Percentiles rank a stretch among this genome's conserved stretches.
These are phyloP conservation scores for Suillus subluteus DNA, from an alignment of 768 basidiomycete species.

Conservation along the genomic window DNA sequence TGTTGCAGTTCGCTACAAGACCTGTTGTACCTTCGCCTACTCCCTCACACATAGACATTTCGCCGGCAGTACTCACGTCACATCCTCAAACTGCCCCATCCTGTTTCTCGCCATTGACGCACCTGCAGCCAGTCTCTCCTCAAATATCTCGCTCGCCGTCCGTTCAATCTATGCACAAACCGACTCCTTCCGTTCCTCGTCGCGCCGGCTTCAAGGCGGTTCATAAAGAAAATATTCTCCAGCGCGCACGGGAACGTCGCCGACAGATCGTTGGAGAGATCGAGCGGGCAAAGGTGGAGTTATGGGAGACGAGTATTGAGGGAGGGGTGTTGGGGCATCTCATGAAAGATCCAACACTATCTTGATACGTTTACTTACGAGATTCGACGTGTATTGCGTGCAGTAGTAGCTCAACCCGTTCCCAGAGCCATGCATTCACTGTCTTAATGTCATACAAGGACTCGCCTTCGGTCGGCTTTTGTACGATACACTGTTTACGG, in stretches of 20 bases:
- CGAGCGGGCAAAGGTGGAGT: constrained; percentile 60
- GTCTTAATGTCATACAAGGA: neutral
- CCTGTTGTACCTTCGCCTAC: constrained; percentile 19
- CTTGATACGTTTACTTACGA: constrained; percentile 1
- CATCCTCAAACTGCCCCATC: neutral
- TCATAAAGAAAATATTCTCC: constrained; percentile 49
- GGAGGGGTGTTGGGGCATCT: constrained; percentile 62
- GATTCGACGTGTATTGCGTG: neutral
- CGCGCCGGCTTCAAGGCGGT: constrained; percentile 7
- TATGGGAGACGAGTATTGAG: constrained; percentile 78
- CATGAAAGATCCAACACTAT: constrained; percentile 32
- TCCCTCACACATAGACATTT: constrained; percentile 6
- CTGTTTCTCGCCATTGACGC: neutral
- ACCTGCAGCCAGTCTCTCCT: constrained; percentile 12
- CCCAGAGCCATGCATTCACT: neutral
- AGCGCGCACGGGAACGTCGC: constrained; percentile 56
- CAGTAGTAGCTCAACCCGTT: neutral
- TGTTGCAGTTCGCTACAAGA: constrained; percentile 15
- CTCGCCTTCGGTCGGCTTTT: no score
- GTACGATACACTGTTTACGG: no score
- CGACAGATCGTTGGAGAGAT: constrained; percentile 56
- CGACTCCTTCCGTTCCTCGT: neutral
- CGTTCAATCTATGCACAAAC: constrained; percentile 11
- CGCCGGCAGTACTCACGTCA: neutral
- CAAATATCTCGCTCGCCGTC: constrained; percentile 16